Conservation (phyloP, 73 alveolate species). For the Urostyla sp. region DNA sequence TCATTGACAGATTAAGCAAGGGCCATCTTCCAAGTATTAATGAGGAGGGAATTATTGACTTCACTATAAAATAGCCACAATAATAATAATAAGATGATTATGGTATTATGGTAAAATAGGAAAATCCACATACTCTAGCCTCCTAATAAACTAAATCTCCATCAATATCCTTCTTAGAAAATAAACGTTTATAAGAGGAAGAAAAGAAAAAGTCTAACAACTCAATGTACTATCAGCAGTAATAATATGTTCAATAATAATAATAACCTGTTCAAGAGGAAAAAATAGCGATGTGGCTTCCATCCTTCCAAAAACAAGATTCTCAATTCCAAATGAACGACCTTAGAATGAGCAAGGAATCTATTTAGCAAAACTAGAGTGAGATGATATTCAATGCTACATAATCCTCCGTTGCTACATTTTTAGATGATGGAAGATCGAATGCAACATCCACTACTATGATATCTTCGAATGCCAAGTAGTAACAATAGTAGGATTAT, state of each 20-base stretch:
- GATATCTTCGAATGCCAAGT: too few relatives aligned
- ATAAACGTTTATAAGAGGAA: constrained; percentile 24
- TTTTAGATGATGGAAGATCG: too few relatives aligned
- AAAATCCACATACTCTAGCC: constrained; percentile 27
- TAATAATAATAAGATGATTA: neutral
- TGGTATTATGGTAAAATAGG: neutral
- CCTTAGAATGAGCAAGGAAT: constrained; percentile 12
- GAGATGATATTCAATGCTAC: constrained; percentile 15
- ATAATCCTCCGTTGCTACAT: neutral
- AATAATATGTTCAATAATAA: neutral
- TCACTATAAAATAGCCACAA: neutral
- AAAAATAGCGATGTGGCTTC: constrained; percentile 60
- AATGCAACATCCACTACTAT: too few relatives aligned
- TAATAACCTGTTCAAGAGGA: neutral
- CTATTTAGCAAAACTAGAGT: neutral
- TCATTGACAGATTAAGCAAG: constrained; percentile 12
- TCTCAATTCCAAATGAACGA: neutral
- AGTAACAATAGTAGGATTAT: too few relatives aligned
- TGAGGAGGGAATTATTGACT: constrained; percentile 37
- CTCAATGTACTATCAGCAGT: neutral
- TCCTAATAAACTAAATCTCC: constrained; percentile 24
- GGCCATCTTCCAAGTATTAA: constrained; percentile 15
- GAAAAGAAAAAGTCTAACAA: constrained; percentile 6
- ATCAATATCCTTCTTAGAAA: constrained; percentile 31
- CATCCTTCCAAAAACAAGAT: constrained; percentile 13